Base-by-base conservation (phyloP, 1,284 basidiomycete species). In the Mycena citricolor region DNA sequence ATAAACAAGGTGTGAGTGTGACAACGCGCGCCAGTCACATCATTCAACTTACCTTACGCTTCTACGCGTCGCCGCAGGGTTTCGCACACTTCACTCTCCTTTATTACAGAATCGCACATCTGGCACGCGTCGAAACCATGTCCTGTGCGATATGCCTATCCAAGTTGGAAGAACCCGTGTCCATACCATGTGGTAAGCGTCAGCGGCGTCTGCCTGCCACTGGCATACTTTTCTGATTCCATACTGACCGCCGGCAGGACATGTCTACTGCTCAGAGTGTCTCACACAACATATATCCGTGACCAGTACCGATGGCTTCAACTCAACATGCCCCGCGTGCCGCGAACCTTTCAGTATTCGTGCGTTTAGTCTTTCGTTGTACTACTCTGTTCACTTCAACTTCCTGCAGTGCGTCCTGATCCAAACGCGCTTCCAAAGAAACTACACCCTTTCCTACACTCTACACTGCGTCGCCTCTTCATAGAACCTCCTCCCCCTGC, bases 71-170 rank as follows among this genome's bases (percentile, higher is more conserved):
- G 4, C n/a, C n/a, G 10, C 25, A 36, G 24, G 19, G 32, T 17
- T 12, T 33, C 32, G n/a, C 32, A 17, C n/a, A 8, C 8, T 17
- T 8, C 33, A 7, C 33, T 12, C 7, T 16, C 31, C 8, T 8
- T 20, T 21, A 19, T n/a, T n/a, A n/a, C n/a, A n/a, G n/a, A n/a
- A n/a, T n/a, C n/a, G n/a, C n/a, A n/a, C n/a, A n/a, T n/a, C n/a
- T n/a, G n/a, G n/a, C n/a, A n/a, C n/a, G n/a, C n/a, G n/a, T n/a
- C n/a, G n/a, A n/a, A n/a, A n/a, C 10, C 29, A 73, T 76, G 73
- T 57, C 66, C 28, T 84, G 82, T 63, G 69, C 74, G n/a, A 83
- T 86, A 45, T 85, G 82, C 50, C 67, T 86, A 13, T 71, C 73
- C 8, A 53, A 55, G 4, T 63, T 78, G 47, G 71, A 67, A 32